Percentiles rank a stretch among this genome's conserved stretches.
Conservation (phyloP, 768 basidiomycete species). For the Artomyces pyxidatus region DNA sequence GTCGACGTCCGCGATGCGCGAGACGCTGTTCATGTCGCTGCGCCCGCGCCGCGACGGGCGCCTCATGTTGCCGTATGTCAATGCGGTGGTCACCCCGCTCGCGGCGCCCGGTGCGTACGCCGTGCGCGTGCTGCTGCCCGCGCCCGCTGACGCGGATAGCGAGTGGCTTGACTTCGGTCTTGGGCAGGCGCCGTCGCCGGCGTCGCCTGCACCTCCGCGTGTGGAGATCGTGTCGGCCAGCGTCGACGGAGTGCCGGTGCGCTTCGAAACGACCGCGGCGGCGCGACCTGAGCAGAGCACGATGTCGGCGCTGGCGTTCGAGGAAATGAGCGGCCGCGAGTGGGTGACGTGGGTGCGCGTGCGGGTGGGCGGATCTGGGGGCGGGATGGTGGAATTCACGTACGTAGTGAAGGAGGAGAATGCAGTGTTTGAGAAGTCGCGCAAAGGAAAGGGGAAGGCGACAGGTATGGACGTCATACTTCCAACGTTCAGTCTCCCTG, state of each 20-base stretch:
- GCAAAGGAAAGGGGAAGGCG: constrained; percentile 28
- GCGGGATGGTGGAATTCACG: constrained; percentile 50
- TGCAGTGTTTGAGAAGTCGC: constrained; percentile 5
- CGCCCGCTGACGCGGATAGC: constrained; percentile 49
- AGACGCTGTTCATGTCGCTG: constrained; percentile 21
- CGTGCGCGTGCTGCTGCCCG: constrained; percentile 47
- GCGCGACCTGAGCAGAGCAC: constrained; percentile 27
- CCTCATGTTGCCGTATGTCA: constrained; percentile 53
- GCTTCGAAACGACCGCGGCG: constrained; percentile 43
- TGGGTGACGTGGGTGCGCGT: constrained; percentile 65
- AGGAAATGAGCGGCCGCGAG: constrained; percentile 44
- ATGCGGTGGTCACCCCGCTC: constrained; percentile 46
- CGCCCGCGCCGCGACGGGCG: constrained; percentile 44
- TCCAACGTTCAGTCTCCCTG: constrained; percentile 65
- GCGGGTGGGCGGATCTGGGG: constrained; percentile 41
- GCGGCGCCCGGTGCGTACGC: constrained; percentile 38
- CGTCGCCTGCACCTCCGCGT: constrained; percentile 28
- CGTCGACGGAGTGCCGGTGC: constrained; percentile 57
- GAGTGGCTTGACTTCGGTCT: constrained; percentile 76
- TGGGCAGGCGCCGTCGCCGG: constrained; percentile 30
- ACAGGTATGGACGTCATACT: constrained; percentile 40
- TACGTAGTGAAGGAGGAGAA: constrained; percentile 44
- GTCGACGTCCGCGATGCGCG: constrained; percentile 19
- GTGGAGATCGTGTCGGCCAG: constrained; percentile 53
- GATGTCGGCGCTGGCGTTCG: constrained; percentile 35